Evolutionary conservation across 805 yeast species (phyloP).

Genomic region (Scheffersomyces stipitis): DNA sequence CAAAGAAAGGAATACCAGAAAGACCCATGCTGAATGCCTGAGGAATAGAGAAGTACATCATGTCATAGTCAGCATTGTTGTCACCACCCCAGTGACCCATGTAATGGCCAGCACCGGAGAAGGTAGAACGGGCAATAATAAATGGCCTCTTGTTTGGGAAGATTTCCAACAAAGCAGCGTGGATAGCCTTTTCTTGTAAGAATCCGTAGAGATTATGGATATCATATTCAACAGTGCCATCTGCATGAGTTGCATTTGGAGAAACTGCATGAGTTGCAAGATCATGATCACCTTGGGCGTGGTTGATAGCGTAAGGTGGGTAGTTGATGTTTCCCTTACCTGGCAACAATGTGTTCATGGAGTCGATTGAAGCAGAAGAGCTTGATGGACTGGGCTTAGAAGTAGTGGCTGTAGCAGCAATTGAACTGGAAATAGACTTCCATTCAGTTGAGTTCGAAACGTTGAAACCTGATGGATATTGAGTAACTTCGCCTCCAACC

Average conservation of each 20-base stretch:
- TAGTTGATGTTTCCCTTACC: conserved; percentile 28
- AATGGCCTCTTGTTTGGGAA: conserved; percentile 22
- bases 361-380: conserved; percentile 10
- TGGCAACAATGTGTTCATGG: conserved; percentile 17
- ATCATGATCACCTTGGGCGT: conserved; percentile 21
- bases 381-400: conserved; percentile 5
- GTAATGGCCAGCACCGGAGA: conserved; percentile 20
- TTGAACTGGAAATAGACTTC: conserved; percentile 10
- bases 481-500: conserved; percentile 10
- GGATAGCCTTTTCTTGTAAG: conserved; percentile 19
- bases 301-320: conserved; percentile 34
- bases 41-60: conserved; percentile 23
- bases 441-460: conserved; percentile 16
- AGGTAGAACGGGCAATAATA: conserved; percentile 21
- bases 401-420: conserved; percentile 10
- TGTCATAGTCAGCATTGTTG: conserved; percentile 17
- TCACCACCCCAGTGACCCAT: conserved; percentile 29
- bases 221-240: conserved; percentile 28
- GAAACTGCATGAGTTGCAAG: conserved; percentile 24
- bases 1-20: conserved; percentile 25
- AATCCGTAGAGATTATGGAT: conserved; percentile 25
- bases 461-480: conserved; percentile 16
- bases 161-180: conserved; percentile 16
- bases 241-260: conserved; percentile 28
- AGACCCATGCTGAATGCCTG: conserved; percentile 24